These are phyloP conservation scores for Populus deltoides DNA, from an alignment of 345 rosid genomes.

Conservation along the genomic window DNA sequence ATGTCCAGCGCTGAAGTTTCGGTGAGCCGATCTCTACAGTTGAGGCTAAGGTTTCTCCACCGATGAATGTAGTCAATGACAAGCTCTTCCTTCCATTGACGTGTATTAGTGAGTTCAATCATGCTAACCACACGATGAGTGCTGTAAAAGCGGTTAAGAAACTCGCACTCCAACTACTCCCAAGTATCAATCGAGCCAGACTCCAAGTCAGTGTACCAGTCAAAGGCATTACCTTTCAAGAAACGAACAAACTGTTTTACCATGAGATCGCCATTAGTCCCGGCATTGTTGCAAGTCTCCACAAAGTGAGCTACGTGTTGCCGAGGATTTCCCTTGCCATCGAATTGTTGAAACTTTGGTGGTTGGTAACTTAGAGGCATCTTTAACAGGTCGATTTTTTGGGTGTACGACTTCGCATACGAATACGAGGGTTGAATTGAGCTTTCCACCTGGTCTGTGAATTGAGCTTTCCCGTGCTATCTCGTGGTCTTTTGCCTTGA, in stretches of 20 bases:
- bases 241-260: too few relatives aligned
- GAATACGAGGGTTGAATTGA: neutral
- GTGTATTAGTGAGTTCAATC: neutral
- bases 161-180: neutral
- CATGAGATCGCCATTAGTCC: too few relatives aligned
- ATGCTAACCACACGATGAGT: neutral
- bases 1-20: too few relatives aligned
- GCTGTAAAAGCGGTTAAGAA: neutral
- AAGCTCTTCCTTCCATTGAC: neutral
- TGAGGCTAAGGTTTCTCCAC: neutral
- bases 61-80: too few relatives aligned
- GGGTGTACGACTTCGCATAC: neutral
- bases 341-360: neutral
- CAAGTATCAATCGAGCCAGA: neutral
- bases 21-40: neutral
- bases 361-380: neutral
- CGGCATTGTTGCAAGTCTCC: too few relatives aligned
- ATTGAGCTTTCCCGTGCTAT: neutral
- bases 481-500: neutral
- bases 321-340: too few relatives aligned
- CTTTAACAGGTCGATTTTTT: neutral
- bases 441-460: neutral
- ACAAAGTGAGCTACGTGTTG: too few relatives aligned
- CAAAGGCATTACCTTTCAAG: neutral
- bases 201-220: neutral